These are phyloP conservation scores for Pseudogymnoascus sp. DNA, from an alignment of 2,329 filamentous ascomycete species.

Conservation along the genomic window DNA sequence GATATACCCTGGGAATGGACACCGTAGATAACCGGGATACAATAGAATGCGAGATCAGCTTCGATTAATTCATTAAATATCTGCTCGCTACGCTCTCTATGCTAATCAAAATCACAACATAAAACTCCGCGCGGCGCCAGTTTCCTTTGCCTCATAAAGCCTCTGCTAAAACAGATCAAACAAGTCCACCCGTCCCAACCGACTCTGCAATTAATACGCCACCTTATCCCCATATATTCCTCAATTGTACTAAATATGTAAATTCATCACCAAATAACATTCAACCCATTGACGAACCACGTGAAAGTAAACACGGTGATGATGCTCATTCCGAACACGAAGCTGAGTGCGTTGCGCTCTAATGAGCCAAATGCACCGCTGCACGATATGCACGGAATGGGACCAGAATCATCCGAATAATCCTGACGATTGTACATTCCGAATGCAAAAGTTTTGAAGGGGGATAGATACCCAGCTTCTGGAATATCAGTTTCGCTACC, in stretches of 20 bases:
- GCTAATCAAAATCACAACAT: background rate
- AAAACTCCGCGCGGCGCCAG: background rate
- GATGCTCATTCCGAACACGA: constrained; percentile 47
- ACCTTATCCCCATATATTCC: background rate
- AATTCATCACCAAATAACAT: constrained; percentile 26
- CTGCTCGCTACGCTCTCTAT: background rate
- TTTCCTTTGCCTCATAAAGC: constrained; percentile 5
- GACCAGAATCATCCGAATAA: constrained; percentile 40
- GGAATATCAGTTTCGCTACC: constrained; percentile 42
- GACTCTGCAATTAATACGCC: constrained; percentile 1
- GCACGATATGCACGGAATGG: constrained; percentile 13
- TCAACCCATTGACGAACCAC: constrained; percentile 51
- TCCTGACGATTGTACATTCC: constrained; percentile 48
- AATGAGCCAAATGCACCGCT: constrained; percentile 43
- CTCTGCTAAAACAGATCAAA: background rate
- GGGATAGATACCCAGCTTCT: constrained; percentile 48
- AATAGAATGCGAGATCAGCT: background rate
- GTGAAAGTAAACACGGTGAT: constrained; percentile 55
- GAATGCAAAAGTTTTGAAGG: constrained; percentile 44
- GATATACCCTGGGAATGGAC: constrained; percentile 8
- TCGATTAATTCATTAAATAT: constrained; percentile 8
- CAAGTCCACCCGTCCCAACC: background rate
- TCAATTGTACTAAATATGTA: background rate
- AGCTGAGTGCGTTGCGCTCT: constrained; percentile 41
- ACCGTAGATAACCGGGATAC: background rate